Evolutionary conservation across 805 yeast genomes (phyloP).

Genomic region (Suhomyces sp.): DNA sequence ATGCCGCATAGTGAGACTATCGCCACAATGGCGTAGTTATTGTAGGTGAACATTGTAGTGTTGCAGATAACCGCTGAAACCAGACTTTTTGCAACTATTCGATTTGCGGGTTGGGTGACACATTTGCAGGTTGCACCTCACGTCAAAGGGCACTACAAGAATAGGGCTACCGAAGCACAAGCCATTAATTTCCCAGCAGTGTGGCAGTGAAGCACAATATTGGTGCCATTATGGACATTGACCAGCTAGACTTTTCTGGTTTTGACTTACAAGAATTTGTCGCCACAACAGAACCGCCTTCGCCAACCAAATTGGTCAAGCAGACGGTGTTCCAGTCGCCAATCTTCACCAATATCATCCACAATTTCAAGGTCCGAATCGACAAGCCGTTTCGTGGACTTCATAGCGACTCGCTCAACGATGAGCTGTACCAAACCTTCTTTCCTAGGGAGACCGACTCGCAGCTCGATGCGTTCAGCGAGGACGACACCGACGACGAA

Average conservation of each 20-base stretch:
- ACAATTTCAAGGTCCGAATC: slow-evolving; percentile 29
- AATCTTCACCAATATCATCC: slow-evolving; percentile 30
- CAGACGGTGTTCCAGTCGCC: slow-evolving; percentile 44
- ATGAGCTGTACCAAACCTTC: slow-evolving; percentile 35
- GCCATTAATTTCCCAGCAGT: neutral
- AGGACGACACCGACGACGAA: slow-evolving; percentile 29
- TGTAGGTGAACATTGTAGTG: slow-evolving; percentile 2
- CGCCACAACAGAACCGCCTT: neutral
- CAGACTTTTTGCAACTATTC: neutral
- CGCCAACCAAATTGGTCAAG: slow-evolving; percentile 15
- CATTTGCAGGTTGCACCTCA: neutral
- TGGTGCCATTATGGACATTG: slow-evolving; percentile 9
- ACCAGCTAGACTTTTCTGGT: slow-evolving; percentile 9
- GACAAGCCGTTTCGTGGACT: slow-evolving; percentile 34
- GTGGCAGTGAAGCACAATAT: neutral
- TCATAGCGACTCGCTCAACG: slow-evolving; percentile 32
- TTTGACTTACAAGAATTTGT: slow-evolving; percentile 8
- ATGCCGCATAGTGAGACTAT: slow-evolving; percentile 23
- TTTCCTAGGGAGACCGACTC: slow-evolving; percentile 34
- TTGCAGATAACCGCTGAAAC: neutral
- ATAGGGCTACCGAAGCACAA: neutral
- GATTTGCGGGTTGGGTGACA: neutral
- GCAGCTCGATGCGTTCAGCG: slow-evolving; percentile 36
- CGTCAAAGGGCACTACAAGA: neutral
- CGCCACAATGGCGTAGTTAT: slow-evolving; percentile 5